phyloP scores from a whole-genome alignment of 2,329 filamentous ascomycete genomes.

The Lecanicillium sp. region DNA sequence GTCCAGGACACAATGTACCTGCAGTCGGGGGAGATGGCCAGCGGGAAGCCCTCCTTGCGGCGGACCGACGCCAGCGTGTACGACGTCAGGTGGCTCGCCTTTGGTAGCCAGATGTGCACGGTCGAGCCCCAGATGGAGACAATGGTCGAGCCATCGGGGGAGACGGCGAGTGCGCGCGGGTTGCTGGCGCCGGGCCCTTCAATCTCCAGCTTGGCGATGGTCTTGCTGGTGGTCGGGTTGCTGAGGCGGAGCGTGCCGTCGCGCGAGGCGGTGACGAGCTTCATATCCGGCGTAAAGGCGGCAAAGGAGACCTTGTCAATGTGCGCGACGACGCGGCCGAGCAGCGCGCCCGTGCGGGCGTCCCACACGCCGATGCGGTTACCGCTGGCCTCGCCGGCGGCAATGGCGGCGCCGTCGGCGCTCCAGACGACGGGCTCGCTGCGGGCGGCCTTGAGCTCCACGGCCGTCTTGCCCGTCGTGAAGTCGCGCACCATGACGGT shows the following conservation, averaged over 20 bases:
- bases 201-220: slow-evolving; percentile 28
- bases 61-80: slow-evolving; percentile 28
- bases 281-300: slow-evolving; percentile 22
- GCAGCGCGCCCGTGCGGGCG: slow-evolving; percentile 16
- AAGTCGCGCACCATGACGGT: slow-evolving; percentile 23
- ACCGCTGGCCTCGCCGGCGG: slow-evolving; percentile 19
- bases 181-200: slow-evolving; percentile 16
- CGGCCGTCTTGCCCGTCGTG: slow-evolving; percentile 19
- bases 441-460: slow-evolving; percentile 22
- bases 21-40: slow-evolving; percentile 30
- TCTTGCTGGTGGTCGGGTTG: slow-evolving; percentile 21
- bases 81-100: slow-evolving; percentile 22
- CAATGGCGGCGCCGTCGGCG: slow-evolving; percentile 20
- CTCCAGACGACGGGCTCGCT: slow-evolving; percentile 25
- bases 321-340: slow-evolving; percentile 26
- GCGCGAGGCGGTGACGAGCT: slow-evolving; percentile 26
- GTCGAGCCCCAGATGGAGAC: slow-evolving; percentile 30
- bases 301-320: slow-evolving; percentile 28
- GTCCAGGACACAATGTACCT: slow-evolving; percentile 30
- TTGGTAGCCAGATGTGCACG: slow-evolving; percentile 29
- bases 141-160: slow-evolving; percentile 23
- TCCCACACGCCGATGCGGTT: slow-evolving; percentile 26
- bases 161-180: slow-evolving; percentile 25
- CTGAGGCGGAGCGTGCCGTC: slow-evolving; percentile 32
- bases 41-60: slow-evolving; percentile 29